Conservation (phyloP, 2,329 filamentous ascomycete species). For the Sporothrix globosa region DNA sequence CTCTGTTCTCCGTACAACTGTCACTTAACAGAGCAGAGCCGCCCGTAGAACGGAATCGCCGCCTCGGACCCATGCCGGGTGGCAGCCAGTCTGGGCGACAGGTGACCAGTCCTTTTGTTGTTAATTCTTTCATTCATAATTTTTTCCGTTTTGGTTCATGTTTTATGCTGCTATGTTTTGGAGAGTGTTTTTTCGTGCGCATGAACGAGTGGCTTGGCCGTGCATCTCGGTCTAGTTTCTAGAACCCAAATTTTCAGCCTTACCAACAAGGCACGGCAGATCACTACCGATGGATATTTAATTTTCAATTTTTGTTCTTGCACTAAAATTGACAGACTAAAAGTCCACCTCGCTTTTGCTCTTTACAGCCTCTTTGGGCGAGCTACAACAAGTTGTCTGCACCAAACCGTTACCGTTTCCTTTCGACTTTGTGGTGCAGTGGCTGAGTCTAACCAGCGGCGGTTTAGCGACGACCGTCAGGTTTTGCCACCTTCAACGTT, state of each 20-base stretch:
- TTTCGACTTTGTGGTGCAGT: not conserved
- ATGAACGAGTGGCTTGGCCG: not conserved
- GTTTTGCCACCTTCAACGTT: not conserved
- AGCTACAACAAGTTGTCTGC: not conserved
- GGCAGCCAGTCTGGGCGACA: constrained; percentile 11
- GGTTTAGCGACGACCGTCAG: not conserved
- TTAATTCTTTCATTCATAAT: not conserved
- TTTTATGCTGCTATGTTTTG: not conserved
- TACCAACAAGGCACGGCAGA: not conserved
- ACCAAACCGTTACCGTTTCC: not conserved
- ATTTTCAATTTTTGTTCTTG: not conserved
- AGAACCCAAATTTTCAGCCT: not conserved
- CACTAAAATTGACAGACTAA: too few relatives aligned
- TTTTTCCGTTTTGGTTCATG: not conserved
- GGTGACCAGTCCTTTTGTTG: not conserved
- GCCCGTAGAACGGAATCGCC: not conserved
- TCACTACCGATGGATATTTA: not conserved
- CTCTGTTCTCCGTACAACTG: not conserved
- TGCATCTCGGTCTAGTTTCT: not conserved
- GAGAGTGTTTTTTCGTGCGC: too few relatives aligned
- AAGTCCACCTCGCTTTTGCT: constrained; percentile 1
- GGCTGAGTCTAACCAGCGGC: constrained; percentile 8
- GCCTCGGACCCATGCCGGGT: constrained; percentile 11
- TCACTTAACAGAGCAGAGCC: too few relatives aligned
- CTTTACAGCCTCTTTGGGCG: constrained; percentile 1